A percentile compares a stretch with the other conserved stretches of the same genome.
phyloP scores from a whole-genome alignment of 164 flowering plant species.

The Amborella trichopoda region DNA sequence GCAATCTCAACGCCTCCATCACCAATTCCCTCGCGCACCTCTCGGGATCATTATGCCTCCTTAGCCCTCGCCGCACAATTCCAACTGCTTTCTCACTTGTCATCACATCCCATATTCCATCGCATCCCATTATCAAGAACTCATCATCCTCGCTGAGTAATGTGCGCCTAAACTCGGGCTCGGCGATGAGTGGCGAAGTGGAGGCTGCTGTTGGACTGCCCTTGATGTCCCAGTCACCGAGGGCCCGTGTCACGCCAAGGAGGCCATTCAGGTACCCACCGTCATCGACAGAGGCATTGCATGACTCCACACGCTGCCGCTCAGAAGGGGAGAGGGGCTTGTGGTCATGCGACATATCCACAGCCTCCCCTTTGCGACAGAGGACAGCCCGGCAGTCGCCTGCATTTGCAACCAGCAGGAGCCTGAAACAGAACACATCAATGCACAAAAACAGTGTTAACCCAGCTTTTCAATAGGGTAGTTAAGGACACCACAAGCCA shows the following conservation, averaged over 20 bases:
- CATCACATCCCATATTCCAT: conserved; percentile 94
- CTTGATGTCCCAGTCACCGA: conserved; percentile 1
- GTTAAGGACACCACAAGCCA: background rate
- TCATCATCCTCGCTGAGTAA: conserved; percentile 73
- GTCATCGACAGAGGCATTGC: conserved; percentile 58
- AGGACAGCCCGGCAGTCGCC: conserved; percentile 94
- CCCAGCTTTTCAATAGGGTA: background rate
- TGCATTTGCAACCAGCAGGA: conserved; percentile 71
- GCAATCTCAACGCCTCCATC: conserved; percentile 46
- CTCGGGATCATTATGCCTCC: conserved; percentile 61
- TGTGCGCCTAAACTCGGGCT: conserved; percentile 33
- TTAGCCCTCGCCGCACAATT: conserved; percentile 55
- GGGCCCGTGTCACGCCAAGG: conserved; percentile 45
- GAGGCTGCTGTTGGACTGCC: conserved; percentile 29
- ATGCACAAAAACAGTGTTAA: background rate
- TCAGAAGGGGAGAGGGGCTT: conserved; percentile 48
- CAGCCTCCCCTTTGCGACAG: conserved; percentile 69
- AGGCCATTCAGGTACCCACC: conserved; percentile 85
- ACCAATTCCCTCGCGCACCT: conserved; percentile 68
- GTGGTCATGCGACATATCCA: conserved; percentile 80
- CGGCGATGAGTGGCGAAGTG: conserved; percentile 47
- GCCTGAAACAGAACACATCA: conserved; percentile 24
- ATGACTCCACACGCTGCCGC: conserved; percentile 39
- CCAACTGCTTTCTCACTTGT: conserved; percentile 74
- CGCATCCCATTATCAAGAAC: conserved; percentile 78